These are phyloP conservation scores for Didymella pinodella DNA, from an alignment of 2,329 filamentous ascomycete species.

Conservation along the genomic window DNA sequence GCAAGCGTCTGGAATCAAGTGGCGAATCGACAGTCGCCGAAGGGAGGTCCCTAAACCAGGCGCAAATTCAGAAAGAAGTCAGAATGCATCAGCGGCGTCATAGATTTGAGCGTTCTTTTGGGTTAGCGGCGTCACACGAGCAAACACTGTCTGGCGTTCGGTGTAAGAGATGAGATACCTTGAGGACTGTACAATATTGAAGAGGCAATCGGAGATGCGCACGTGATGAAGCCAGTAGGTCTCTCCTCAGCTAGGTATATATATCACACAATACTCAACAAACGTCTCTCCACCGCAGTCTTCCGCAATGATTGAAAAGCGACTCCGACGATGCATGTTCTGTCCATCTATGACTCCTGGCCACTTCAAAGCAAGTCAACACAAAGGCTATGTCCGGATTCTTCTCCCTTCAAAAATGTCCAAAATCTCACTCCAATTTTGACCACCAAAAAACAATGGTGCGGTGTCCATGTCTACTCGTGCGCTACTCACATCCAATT, in stretches of 20 bases:
- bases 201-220: neutral
- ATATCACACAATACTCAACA: neutral
- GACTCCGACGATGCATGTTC: no score
- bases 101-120: constrained; percentile 8
- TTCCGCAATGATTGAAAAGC: neutral
- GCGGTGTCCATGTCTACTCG: no score
- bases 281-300: neutral
- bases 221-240: neutral
- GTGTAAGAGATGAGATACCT: constrained; percentile 11
- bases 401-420: no score
- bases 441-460: no score
- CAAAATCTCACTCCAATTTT: no score
- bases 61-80: no score
- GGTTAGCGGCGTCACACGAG: constrained; percentile 4
- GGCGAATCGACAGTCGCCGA: constrained; percentile 50
- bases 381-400: no score
- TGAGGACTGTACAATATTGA: neutral
- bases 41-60: constrained; percentile 34
- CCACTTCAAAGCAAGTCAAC: no score
- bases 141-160: constrained; percentile 8
- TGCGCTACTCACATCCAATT: no score
- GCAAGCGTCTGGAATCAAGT: constrained; percentile 34
- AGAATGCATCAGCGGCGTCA: constrained; percentile 13
- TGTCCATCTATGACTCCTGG: no score
- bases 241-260: neutral